Evolutionary conservation across 176 grass and related monocot species (phyloP), one percentile per base, ranked within the genome.

Genomic region (Phoenix dactylifera): DNA sequence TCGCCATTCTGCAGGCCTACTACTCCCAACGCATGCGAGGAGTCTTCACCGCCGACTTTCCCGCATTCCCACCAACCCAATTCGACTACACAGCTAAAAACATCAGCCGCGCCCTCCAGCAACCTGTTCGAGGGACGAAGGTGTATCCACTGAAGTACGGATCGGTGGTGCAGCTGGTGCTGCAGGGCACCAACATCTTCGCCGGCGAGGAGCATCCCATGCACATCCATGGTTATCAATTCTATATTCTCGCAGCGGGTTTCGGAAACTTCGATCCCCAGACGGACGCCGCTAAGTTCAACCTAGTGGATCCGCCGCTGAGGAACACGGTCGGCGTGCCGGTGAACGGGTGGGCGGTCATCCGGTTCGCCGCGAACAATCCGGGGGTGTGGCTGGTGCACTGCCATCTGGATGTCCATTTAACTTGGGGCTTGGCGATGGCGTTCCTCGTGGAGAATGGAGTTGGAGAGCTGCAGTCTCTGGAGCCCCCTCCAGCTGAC

Each of bases 241-340:
- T 98, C 73, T 92, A 83, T 78, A 84, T 92, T 74, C 81, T 92
- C 16, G 93, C 81, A 23, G 85, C 73, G 3, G 93, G 87, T 3
- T 92, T 88, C 65, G 93, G 87, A 18, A 98, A 92, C 67, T 92
- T 80, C 63, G 50, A 98, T 54, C 84, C 79, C 18, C 67, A 22
- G 44, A 51, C 67, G 4, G 93, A 98, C 77, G 24, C 9, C 12
- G 84, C 71, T 23, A 82, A 50, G 75, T 83, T 92, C 70, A 98
- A 98, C 87, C 66, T 98, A 26, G 76, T 83, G 19, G 93, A 98
- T 59, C 93, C 93, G 52, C 87, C 87, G 19, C 55, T 73, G 62
- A 72, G 84, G 73, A 98, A 98, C 81, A 92, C 87, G 44, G 56
- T 98, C 49, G 93, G 93, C 4, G 93, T 98, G 63, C 93, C 93